phyloP scores from a whole-genome alignment of 1,284 basidiomycete genomes.

The Athelia psychrophila region DNA sequence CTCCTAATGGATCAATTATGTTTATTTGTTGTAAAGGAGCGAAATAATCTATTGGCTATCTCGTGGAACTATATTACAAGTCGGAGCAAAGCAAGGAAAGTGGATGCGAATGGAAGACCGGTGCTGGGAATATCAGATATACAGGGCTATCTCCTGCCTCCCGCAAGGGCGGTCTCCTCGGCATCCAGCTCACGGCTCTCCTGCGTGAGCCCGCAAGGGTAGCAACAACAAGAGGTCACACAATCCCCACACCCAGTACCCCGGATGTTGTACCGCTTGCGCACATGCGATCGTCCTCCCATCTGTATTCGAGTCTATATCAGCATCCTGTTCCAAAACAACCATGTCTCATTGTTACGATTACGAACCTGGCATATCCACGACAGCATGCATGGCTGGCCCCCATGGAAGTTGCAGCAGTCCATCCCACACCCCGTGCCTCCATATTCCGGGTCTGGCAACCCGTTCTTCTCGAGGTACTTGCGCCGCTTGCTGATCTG shows the following conservation, averaged over 20 bases:
- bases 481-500: conserved; percentile 22
- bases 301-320: conserved; percentile 16
- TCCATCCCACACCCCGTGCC: conserved; percentile 1
- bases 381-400: conserved; percentile 19
- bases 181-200: conserved; percentile 34
- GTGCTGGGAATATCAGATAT: too few relatives aligned
- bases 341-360: conserved; percentile 15
- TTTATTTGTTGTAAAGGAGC: too few relatives aligned
- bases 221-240: conserved; percentile 28
- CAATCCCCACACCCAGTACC: conserved; percentile 31
- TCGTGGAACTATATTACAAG: too few relatives aligned
- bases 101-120: too few relatives aligned
- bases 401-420: not conserved
- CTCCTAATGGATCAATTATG: too few relatives aligned
- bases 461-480: conserved; percentile 17
- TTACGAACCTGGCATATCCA: conserved; percentile 27
- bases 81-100: too few relatives aligned
- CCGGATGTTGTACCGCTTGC: conserved; percentile 31
- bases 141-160: too few relatives aligned
- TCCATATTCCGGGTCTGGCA: conserved; percentile 14
- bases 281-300: conserved; percentile 21
- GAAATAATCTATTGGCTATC: too few relatives aligned
- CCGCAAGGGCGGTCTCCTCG: conserved; percentile 33
- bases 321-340: not conserved
- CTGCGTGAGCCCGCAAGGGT: conserved; percentile 34